Base-by-base conservation (phyloP, 371 early-diverging fungal species). In the Mucor racemosus region DNA sequence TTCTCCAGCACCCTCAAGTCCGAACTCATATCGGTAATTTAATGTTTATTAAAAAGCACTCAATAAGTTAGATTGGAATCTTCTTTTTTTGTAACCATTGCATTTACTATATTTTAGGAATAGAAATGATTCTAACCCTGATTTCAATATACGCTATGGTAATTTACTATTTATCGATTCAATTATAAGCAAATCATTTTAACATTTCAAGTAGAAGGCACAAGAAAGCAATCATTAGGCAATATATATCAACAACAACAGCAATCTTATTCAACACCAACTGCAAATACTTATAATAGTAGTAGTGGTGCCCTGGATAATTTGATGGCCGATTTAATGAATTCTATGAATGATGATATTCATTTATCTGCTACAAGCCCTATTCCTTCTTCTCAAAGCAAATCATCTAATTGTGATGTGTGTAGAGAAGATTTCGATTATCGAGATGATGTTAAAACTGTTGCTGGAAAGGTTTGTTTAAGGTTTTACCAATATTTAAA, bases 321-420 rank as follows among this genome's bases (percentile, higher is more conserved):
- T 14, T 62, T 87, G 42, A 87, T 87, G 88, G 81, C 84, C 8
- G 83, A 86, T 70, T 64, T 87, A 46, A 86, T 87, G 77, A 81
- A 76, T 66, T 82, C 80, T 13, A 81, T 86, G 76, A 77, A 80
- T 41, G 81, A 77, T 38, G 72, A 72, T 56, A 60, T 68, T 41
- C 57, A 67, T 39, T 31, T 64, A 38, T 21, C 55, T 46, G n/a
- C 53, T 14, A 21, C 39, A 14, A 26, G 7, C 55, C 17, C 19
- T 17, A 54, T n/a, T 44, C 38, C 56, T n/a, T 44, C 60, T 54
- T 11, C 50, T 31, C 34, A 44, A n/a, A 44, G 1, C 9, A 67
- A 60, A 13, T 36, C 66, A 19, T 39, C 58, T 26, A 35, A 48
- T 54, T 69, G 75, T 57, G 13, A 53, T 48, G 64, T 17, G 6